These are phyloP conservation scores for carrot (Daucus carota) DNA, from an alignment of 129 eudicot genomes.

Conservation along the genomic window DH1_v3.0 NC_030387.2:7832501-7833000, in stretches of 20 bases:
- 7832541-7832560: background rate
- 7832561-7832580: background rate
- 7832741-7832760: conserved; percentile 59
- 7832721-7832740: conserved; percentile 82
- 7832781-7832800: conserved; percentile 67
- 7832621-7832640: conserved; percentile 32
- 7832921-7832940: background rate
- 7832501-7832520: conserved; percentile 61
- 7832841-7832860: background rate
- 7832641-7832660: conserved; percentile 58
- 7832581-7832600: conserved; percentile 48
- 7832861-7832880: background rate
- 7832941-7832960: too few relatives aligned
- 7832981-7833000: too few relatives aligned
- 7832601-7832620: background rate
- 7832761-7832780: conserved; percentile 67
- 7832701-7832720: conserved; percentile 27
- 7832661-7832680: conserved; percentile 45
- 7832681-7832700: conserved; percentile 41
- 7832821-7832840: conserved; percentile 43
- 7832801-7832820: conserved; percentile 67
- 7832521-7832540: background rate
- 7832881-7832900: background rate
- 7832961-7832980: too few relatives aligned
- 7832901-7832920: background rate